Evolutionary conservation across 2,329 filamentous ascomycete genomes (phyloP).

Genomic region (Cercospora sp.): DNA sequence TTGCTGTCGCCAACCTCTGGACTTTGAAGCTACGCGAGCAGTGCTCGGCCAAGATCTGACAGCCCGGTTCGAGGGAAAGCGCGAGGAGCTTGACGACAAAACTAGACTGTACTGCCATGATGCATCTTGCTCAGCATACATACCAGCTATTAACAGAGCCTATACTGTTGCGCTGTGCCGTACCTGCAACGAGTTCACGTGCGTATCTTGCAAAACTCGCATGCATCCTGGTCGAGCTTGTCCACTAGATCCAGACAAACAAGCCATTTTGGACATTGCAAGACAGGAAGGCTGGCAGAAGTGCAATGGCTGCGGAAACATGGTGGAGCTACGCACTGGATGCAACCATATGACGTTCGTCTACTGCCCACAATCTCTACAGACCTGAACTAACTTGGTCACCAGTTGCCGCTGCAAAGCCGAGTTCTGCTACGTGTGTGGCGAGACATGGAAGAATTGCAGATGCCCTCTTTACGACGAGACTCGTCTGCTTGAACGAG

Average conservation of each 20-base stretch:
- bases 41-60: constrained; percentile 1
- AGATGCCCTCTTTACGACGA: constrained; percentile 11
- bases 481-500: constrained; percentile 7
- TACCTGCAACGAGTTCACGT: no score
- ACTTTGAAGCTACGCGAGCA: background rate
- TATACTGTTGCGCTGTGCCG: no score
- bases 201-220: no score
- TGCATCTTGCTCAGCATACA: constrained; percentile 16
- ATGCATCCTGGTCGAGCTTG: no score
- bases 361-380: background rate
- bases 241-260: no score
- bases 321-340: constrained; percentile 12
- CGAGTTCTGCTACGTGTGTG: constrained; percentile 23
- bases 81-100: constrained; percentile 21
- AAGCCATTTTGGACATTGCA: no score
- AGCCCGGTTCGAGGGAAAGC: constrained; percentile 2
- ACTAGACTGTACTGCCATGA: constrained; percentile 21
- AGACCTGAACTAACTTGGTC: background rate
- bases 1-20: constrained; percentile 14
- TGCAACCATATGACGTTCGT: constrained; percentile 26
- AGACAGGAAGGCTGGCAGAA: constrained; percentile 13
- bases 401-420: constrained; percentile 2
- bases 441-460: constrained; percentile 3
- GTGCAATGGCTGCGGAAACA: constrained; percentile 11
- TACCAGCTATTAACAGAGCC: background rate